phyloP scores from a whole-genome alignment of 768 basidiomycete species.

The Jaapia argillacea region DNA sequence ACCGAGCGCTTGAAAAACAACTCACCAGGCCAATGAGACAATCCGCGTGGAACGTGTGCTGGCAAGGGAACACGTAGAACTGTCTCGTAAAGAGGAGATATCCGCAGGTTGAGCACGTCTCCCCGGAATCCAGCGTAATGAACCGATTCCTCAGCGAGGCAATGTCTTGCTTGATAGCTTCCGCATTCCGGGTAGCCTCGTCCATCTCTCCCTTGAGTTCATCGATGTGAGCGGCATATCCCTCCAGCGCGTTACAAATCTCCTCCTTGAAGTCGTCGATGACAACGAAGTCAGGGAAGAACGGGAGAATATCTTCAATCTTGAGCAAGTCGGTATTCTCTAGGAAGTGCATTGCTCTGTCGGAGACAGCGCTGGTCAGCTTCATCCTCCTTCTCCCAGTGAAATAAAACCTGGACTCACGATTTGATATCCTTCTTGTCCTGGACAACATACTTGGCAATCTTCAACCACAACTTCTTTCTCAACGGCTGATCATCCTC shows the following conservation, averaged over 20 bases:
- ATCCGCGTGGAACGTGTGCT: conserved; percentile 96
- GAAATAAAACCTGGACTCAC: conserved; percentile 43
- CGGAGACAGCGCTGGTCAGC: conserved; percentile 2
- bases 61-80: conserved; percentile 98
- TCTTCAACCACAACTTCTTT: conserved; percentile 97
- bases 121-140: conserved; percentile 81
- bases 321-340: conserved; percentile 92
- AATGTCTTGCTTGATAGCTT: conserved; percentile 90
- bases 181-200: conserved; percentile 85
- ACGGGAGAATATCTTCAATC: conserved; percentile 97
- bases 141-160: conserved; percentile 78
- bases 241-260: conserved; percentile 91
- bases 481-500: conserved; percentile 79
- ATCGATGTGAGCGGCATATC: conserved; percentile 88
- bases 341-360: conserved; percentile 92
- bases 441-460: conserved; percentile 96
- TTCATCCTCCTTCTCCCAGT: too few relatives aligned
- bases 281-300: conserved; percentile 99
- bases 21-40: conserved; percentile 90
- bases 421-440: conserved; percentile 98
- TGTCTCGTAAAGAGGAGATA: conserved; percentile 74
- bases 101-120: conserved; percentile 78
- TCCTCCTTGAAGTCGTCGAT: conserved; percentile 99
- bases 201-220: conserved; percentile 90
- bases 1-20: conserved; percentile 7